Conservation (phyloP, 2,329 filamentous ascomycete genomes). For the Exophiala bonariae region DNA sequence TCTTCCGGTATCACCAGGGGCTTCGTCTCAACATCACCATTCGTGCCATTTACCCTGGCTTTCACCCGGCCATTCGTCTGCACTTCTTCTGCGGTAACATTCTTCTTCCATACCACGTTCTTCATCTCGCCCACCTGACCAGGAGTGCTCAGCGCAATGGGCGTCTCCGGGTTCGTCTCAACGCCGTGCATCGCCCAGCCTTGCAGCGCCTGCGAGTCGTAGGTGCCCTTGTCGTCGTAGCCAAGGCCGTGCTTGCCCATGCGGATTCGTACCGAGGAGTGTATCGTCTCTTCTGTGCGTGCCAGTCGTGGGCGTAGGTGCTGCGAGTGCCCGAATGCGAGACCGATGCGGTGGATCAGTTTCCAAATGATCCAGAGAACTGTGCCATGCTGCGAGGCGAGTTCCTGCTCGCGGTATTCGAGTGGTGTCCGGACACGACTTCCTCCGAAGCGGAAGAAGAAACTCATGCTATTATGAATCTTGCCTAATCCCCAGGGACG, state of each 20-base stretch:
- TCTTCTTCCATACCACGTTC: constrained; percentile 27
- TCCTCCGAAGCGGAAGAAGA: constrained; percentile 26
- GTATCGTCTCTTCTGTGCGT: constrained; percentile 57
- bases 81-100: constrained; percentile 4
- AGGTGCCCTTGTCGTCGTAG: constrained; percentile 50
- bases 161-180: constrained; percentile 24
- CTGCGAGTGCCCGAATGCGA: neutral
- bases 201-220: constrained; percentile 45
- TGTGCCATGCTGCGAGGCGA: constrained; percentile 19
- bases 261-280: constrained; percentile 56
- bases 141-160: constrained; percentile 18
- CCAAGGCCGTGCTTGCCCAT: constrained; percentile 53
- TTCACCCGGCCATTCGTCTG: constrained; percentile 7
- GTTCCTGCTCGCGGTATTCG: constrained; percentile 27
- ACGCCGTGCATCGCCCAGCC: constrained; percentile 24
- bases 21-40: constrained; percentile 9
- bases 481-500: constrained; percentile 29
- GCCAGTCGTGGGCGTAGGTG: constrained; percentile 35
- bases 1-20: constrained; percentile 24
- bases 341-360: constrained; percentile 2
- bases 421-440: constrained; percentile 25
- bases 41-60: neutral
- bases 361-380: constrained; percentile 21
- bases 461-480: constrained; percentile 28
- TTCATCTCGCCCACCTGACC: constrained; percentile 26